Percentiles rank a stretch among this genome's conserved stretches.
These are phyloP conservation scores for Alternaria dauci DNA, from an alignment of 2,329 filamentous ascomycete species.

Conservation along the genomic window DNA sequence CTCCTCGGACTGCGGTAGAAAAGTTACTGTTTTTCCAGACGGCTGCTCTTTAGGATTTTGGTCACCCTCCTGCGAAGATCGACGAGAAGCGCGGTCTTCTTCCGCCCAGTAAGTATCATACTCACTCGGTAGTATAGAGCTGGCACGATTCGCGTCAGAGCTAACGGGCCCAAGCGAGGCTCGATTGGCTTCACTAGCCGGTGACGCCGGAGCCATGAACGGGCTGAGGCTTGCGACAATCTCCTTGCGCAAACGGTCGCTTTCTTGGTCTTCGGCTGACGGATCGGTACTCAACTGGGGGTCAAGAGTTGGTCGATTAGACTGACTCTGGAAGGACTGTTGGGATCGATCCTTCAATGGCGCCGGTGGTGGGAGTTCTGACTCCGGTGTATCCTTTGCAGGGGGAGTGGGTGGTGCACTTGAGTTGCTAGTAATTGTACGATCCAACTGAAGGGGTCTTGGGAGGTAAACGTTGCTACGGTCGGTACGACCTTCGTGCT, in stretches of 20 bases:
- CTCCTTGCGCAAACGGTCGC: constrained; percentile 74
- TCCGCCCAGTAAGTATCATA: constrained; percentile 74
- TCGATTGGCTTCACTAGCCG: constrained; percentile 28
- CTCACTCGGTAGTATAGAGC: constrained; percentile 70
- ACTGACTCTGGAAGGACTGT: constrained; percentile 22
- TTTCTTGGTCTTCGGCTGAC: constrained; percentile 69
- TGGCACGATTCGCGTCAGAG: constrained; percentile 59
- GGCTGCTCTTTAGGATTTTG: constrained; percentile 26
- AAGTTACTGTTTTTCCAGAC: constrained; percentile 12
- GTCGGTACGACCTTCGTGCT: constrained; percentile 8
- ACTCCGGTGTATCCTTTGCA: constrained; percentile 53
- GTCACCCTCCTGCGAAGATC: constrained; percentile 36
- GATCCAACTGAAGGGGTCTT: constrained; percentile 51
- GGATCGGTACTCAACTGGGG: constrained; percentile 59
- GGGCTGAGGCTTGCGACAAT: constrained; percentile 73
- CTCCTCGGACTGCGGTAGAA: constrained; percentile 23
- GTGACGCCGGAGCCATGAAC: constrained; percentile 34
- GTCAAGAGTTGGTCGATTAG: constrained; percentile 36
- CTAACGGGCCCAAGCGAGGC: constrained; percentile 38
- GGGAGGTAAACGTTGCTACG: constrained; percentile 49
- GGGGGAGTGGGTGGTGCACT: constrained; percentile 58
- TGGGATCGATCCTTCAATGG: constrained; percentile 51
- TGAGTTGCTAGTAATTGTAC: constrained; percentile 46
- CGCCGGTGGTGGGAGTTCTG: constrained; percentile 41
- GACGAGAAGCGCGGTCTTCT: constrained; percentile 53